Base-by-base conservation (phyloP, 2,329 filamentous ascomycete species). In the Basipetospora chlamydospora region DNA sequence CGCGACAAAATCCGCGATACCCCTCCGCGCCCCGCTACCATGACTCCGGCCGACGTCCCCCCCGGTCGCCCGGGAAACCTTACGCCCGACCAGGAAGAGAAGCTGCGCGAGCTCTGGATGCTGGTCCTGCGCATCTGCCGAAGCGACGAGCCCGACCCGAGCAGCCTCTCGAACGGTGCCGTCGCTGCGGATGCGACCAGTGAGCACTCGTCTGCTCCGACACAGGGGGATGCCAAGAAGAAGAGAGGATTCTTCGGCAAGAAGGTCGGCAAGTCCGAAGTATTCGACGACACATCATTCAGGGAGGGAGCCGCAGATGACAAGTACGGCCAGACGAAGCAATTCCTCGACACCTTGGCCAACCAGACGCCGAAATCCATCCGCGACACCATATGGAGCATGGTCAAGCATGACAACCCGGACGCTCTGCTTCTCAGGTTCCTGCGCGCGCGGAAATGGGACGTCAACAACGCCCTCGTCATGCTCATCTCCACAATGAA, bases 401-500 rank as follows among this genome's bases (percentile, higher is more conserved):
- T 95, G 85, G 73, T 88, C 40, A 98, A 96, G 63, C 80, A 90
- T 49, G 90, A 98, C 51, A 76, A 96, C 52, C 90, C 90, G 0
- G 90, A 98, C 58, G 80, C 79, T 3, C 63, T 92, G 13, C 61
- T 88, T 12, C 61, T 94, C 39, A 76, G 86, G 28, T 94, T 93
- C 56, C 63, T 94, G 39, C 70, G 86, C 35, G 86, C 86, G n/a
- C 70, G 86, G 31, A 93, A 93, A 59, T 98, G 90, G 90, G 85
- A 98, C 51, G 77, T 94, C 13, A 80, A 94, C 35, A 86, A 85
- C 53, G 90, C 90, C 4, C 67, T 96, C 18, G 71, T 94, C 45
- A 98, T 98, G 90, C 63, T 95, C 55, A 71, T 98, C 29, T 85
- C 85, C 3, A 94, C 90, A 1, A 83, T 96, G 72, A 80, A 84